Evolutionary conservation across 441 rosid species (phyloP).

Genomic region (Pelargonium cotyledonis): DNA sequence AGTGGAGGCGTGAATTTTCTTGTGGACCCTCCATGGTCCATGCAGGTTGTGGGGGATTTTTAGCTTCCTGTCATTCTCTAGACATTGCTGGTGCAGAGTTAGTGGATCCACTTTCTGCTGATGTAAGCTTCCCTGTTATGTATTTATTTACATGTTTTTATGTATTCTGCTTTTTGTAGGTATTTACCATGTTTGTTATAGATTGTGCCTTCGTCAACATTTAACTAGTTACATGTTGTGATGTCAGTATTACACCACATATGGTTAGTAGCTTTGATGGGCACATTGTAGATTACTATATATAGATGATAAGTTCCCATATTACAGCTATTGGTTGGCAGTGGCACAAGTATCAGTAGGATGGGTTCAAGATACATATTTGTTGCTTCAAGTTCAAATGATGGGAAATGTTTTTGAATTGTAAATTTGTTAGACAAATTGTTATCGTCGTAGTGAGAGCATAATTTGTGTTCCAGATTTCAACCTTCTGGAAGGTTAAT

Average conservation of each 20-base stretch:
- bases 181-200: not conserved
- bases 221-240: not conserved
- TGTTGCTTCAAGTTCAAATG: not conserved
- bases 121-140: conserved; percentile 45
- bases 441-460: not conserved
- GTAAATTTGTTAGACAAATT: no score
- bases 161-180: not conserved
- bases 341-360: not conserved
- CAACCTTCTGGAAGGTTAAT: not conserved
- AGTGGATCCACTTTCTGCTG: conserved; percentile 95
- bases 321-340: not conserved
- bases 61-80: conserved; percentile 94
- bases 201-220: not conserved
- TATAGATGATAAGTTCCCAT: not conserved
- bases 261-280: conserved; percentile 7
- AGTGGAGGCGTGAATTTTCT: conserved; percentile 89
- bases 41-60: conserved; percentile 98
- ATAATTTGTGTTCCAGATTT: not conserved
- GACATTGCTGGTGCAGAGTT: conserved; percentile 94
- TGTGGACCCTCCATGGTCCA: conserved; percentile 98
- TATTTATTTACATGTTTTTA: not conserved
- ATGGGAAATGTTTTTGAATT: no score
- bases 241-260: not conserved
- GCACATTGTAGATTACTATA: not conserved
- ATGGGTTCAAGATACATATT: not conserved